Conservation (phyloP, 345 rosid genomes). For the Salix caprea region DNA sequence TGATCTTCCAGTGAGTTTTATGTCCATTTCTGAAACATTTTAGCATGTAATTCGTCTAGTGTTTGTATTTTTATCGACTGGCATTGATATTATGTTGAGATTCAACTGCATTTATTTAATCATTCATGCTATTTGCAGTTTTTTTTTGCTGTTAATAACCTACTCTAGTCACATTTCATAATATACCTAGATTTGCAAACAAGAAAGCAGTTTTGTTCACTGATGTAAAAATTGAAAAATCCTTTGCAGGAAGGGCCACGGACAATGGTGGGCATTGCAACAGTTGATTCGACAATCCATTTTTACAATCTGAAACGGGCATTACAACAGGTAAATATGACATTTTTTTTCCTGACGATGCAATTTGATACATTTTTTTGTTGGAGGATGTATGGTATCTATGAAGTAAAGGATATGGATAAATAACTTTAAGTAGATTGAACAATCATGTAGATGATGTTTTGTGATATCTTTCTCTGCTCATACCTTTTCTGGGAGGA, state of each 20-base stretch:
- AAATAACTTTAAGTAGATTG: not conserved
- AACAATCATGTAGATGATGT: not conserved
- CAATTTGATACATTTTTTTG: not conserved
- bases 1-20: constrained; percentile 82
- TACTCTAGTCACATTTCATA: not conserved
- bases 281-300: constrained; percentile 92
- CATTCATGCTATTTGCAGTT: not conserved
- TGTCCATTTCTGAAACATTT: not conserved
- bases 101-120: not conserved
- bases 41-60: not conserved
- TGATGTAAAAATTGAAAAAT: not conserved
- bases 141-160: not conserved
- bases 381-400: not conserved
- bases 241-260: constrained; percentile 89
- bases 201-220: not conserved
- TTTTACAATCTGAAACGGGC: constrained; percentile 97
- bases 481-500: not conserved
- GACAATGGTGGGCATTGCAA: constrained; percentile 96
- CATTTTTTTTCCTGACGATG: not conserved
- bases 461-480: not conserved
- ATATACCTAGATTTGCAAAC: not conserved
- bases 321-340: constrained; percentile 48
- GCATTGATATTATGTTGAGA: not conserved
- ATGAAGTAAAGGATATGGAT: not conserved
- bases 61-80: not conserved